Evolutionary conservation across 2,329 filamentous ascomycete genomes (phyloP), one percentile per base, ranked within the genome.

Genomic region (Microsporum audouinii): DNA sequence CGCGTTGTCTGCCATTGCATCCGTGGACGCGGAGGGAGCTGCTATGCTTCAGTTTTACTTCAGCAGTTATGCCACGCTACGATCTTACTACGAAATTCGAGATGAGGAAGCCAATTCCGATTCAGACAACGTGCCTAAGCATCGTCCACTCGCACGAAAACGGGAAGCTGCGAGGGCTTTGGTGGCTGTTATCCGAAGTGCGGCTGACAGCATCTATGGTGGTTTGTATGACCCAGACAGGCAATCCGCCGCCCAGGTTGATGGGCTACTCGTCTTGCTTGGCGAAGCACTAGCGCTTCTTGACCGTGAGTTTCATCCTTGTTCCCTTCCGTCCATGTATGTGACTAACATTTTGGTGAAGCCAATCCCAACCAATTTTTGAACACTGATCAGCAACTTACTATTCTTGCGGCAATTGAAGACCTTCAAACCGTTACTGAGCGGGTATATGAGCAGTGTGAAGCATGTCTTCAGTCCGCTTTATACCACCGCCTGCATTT

Each of bases 21-120:
- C 82, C 31, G 81, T 87, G 59, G 92, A 96, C 68, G 77, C 88
- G 36, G 87, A 91, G 70, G 91, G 90, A 5, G 92, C 91, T 6
- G 82, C 88, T 66, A 82, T 96, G 8, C 80, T 97, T 2, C 89
- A 91, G 55, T 88, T 87, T 63, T 87, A 91, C 75, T 84, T 96
- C 7, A 94, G 89, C 71, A 92, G 92, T 27, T 97, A 97, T 69
- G 92, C 91, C 27, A 95, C 91, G 0, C 79, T 97, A 23, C 88
- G 92, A 39, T 87, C 86, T 66, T 96, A 92, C 77, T 97, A 95
- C 73, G 87, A 91, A 64, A 81, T 91, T n/a, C 84, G 92, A 57
- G 92, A 97, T 69, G 82, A 84, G 67, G 78, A 80, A n/a, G 65
- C 80, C 3, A 64, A 72, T 3, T 64, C 74, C 7, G 63, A 68